A percentile compares a stretch with the other conserved stretches of the same genome.
Evolutionary conservation across 2,329 filamentous ascomycete genomes (phyloP).

Genomic region (Teratosphaeria nubilosa): DNA sequence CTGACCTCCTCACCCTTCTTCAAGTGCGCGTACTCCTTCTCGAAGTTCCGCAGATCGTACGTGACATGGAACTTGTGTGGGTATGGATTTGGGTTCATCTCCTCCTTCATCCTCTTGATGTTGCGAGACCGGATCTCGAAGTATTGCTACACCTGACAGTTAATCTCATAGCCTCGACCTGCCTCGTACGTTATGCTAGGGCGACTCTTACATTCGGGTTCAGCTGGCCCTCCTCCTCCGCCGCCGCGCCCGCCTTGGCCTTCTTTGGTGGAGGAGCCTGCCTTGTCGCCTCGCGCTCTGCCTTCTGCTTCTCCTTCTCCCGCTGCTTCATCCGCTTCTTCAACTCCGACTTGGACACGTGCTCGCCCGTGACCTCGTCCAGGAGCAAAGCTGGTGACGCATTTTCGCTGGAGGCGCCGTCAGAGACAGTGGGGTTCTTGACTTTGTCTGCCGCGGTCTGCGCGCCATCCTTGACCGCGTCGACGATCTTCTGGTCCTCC

Average conservation of each 20-base stretch:
- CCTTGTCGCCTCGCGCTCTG: conserved; percentile 65
- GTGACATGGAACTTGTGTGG: conserved; percentile 89
- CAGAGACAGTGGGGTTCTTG: conserved; percentile 24
- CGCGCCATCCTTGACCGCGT: conserved; percentile 18
- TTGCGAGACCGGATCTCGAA: conserved; percentile 87
- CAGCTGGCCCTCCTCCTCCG: conserved; percentile 60
- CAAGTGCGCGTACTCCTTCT: conserved; percentile 65
- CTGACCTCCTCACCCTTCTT: conserved; percentile 79
- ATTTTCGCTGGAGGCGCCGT: conserved; percentile 10
- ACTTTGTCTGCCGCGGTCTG: conserved; percentile 27
- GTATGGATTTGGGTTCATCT: conserved; percentile 71
- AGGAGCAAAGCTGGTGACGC: conserved; percentile 53
- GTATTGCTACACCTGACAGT: conserved; percentile 55
- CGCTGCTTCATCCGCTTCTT: conserved; percentile 95
- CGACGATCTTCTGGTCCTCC: neutral
- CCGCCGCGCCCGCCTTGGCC: conserved; percentile 47
- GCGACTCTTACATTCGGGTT: conserved; percentile 54
- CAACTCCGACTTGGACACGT: conserved; percentile 49
- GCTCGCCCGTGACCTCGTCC: conserved; percentile 90
- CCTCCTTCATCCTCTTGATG: conserved; percentile 65
- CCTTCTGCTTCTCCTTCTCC: conserved; percentile 79
- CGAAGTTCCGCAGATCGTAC: conserved; percentile 72
- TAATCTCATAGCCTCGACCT: neutral
- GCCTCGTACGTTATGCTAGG: neutral
- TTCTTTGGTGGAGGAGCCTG: conserved; percentile 46